Percentiles rank a stretch among this genome's conserved stretches.
phyloP scores from a whole-genome alignment of 495 filamentous ascomycete species.

The Talaromyces liani region DNA sequence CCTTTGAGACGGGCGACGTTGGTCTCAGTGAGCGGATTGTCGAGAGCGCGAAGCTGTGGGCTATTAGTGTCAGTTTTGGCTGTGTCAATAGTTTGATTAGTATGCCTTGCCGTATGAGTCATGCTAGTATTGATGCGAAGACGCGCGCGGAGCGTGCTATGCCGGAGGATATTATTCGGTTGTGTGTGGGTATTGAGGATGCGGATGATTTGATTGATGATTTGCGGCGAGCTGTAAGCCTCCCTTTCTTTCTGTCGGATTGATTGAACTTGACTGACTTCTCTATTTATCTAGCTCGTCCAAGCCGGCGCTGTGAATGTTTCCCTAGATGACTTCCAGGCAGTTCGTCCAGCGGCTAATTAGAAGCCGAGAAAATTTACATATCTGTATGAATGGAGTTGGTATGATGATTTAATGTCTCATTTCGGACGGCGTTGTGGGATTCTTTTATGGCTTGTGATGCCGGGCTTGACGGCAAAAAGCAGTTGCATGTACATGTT shows the following conservation, averaged over 20 bases:
- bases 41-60: slow-evolving; percentile 84
- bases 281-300: slow-evolving; percentile 54
- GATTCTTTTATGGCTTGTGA: background rate
- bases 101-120: slow-evolving; percentile 99
- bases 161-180: slow-evolving; percentile 90
- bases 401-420: background rate
- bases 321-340: slow-evolving; percentile 69
- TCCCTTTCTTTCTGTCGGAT: slow-evolving; percentile 7
- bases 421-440: slow-evolving; percentile 5
- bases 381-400: background rate
- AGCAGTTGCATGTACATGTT: background rate
- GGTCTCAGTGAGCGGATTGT: slow-evolving; percentile 83
- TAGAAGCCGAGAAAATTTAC: background rate
- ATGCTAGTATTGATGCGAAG: slow-evolving; percentile 95
- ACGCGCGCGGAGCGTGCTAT: slow-evolving; percentile 81
- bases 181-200: slow-evolving; percentile 97
- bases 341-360: slow-evolving; percentile 22
- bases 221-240: slow-evolving; percentile 76
- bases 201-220: slow-evolving; percentile 89
- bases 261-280: background rate
- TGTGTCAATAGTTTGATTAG: slow-evolving; percentile 98
- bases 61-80: slow-evolving; percentile 92
- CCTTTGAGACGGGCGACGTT: slow-evolving; percentile 88
- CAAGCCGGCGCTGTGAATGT: slow-evolving; percentile 89
- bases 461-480: background rate